Conservation (phyloP, 2,329 filamentous ascomycete genomes). For the Xylariaceae sp. region DNA sequence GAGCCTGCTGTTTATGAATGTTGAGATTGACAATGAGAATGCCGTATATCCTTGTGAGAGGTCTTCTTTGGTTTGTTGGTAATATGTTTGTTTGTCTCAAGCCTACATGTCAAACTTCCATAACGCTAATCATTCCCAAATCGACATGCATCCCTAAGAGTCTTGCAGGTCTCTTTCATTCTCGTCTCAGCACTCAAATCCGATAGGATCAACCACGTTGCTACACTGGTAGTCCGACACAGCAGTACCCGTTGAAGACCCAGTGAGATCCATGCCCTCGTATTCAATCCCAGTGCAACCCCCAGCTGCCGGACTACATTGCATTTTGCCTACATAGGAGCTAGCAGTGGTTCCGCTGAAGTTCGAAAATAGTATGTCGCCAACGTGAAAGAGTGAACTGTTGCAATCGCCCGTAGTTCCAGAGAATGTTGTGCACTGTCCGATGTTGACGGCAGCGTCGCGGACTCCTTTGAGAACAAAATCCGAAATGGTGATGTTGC, state of each 20-base stretch:
- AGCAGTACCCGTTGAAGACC: slow-evolving; percentile 9
- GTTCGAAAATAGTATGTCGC: slow-evolving; percentile 15
- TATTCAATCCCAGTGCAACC: slow-evolving; percentile 14
- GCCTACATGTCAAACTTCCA: no score
- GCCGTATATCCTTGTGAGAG: no score
- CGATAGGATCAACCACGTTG: slow-evolving; percentile 10
- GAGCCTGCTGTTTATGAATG: no score
- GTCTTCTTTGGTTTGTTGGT: no score
- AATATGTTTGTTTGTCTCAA: no score
- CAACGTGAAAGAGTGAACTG: slow-evolving; percentile 21
- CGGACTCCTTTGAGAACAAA: slow-evolving; percentile 18
- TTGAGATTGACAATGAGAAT: no score
- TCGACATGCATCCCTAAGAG: no score
- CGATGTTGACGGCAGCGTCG: slow-evolving; percentile 13
- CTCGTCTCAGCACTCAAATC: slow-evolving; percentile 7
- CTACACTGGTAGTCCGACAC: slow-evolving; percentile 18
- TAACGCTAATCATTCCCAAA: no score
- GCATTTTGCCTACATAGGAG: slow-evolving; percentile 8
- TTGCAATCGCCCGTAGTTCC: slow-evolving; percentile 18
- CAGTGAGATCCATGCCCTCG: slow-evolving; percentile 9
- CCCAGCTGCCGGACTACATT: slow-evolving; percentile 10
- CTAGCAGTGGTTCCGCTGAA: slow-evolving; percentile 12
- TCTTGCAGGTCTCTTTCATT: no score
- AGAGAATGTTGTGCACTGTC: slow-evolving; percentile 23
- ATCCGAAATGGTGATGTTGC: slow-evolving; percentile 23